These are phyloP conservation scores for Amylocarpus encephaloides DNA, from an alignment of 2,329 filamentous ascomycete species.

Conservation along the genomic window DNA sequence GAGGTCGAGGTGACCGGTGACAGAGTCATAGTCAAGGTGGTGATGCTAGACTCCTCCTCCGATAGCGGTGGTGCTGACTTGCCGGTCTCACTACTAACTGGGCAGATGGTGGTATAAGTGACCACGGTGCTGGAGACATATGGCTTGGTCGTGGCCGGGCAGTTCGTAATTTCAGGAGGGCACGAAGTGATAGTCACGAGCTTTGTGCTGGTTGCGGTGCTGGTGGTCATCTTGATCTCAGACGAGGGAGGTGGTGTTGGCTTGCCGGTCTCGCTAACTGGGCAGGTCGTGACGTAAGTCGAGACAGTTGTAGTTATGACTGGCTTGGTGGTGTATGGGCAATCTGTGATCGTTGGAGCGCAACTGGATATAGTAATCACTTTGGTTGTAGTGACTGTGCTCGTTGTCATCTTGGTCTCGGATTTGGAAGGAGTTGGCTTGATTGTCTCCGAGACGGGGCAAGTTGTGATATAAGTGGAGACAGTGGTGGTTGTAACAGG, in stretches of 20 bases:
- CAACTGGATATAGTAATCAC: background rate
- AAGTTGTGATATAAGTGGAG: background rate
- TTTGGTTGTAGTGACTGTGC: background rate
- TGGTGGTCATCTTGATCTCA: too few species aligned
- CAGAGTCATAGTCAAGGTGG: too few species aligned
- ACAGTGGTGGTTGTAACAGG: background rate
- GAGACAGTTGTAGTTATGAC: background rate
- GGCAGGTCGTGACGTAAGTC: background rate
- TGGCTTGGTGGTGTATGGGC: constrained; percentile 2
- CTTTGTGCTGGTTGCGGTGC: too few species aligned
- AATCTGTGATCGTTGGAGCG: background rate
- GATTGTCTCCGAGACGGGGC: background rate
- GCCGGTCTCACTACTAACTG: too few species aligned
- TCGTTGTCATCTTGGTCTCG: background rate
- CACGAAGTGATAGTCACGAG: too few species aligned
- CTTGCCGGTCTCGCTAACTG: background rate
- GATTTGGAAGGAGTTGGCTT: background rate
- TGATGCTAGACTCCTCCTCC: too few species aligned
- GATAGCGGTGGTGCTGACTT: too few species aligned
- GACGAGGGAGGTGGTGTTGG: too few species aligned
- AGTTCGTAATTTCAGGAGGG: too few species aligned
- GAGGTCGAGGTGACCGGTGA: background rate
- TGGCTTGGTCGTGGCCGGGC: too few species aligned
- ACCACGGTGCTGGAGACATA: too few species aligned
- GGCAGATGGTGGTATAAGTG: too few species aligned